These are phyloP conservation scores for Globisporangium splendens DNA, from an alignment of 352 stramenopile species.

Conservation along the genomic window DNA sequence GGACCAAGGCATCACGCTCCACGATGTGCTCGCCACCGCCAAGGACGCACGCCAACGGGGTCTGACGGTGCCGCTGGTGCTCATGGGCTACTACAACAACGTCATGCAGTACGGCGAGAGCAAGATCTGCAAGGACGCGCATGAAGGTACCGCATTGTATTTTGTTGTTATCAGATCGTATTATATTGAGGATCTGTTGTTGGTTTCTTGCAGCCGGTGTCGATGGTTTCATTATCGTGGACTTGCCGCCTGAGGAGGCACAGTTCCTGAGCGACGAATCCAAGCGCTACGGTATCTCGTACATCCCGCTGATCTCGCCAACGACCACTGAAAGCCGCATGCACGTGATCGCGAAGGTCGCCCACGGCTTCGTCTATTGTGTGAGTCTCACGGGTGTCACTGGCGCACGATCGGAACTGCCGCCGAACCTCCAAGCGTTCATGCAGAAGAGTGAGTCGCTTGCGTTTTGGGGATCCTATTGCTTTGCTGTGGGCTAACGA, in stretches of 20 bases:
- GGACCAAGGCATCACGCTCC: slow-evolving; percentile 91
- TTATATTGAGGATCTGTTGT: not conserved
- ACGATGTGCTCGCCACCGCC: slow-evolving; percentile 92
- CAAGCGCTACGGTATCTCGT: slow-evolving; percentile 89
- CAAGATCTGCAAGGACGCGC: slow-evolving; percentile 79
- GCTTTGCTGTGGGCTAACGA: not conserved
- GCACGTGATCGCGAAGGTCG: slow-evolving; percentile 63
- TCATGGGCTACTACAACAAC: slow-evolving; percentile 99
- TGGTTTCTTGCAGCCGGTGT: slow-evolving; percentile 67
- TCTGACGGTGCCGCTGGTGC: slow-evolving; percentile 93
- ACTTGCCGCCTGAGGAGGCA: slow-evolving; percentile 95
- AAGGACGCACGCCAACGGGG: slow-evolving; percentile 87
- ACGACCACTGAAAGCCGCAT: slow-evolving; percentile 96
- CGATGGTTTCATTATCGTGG: slow-evolving; percentile 98
- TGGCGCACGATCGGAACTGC: slow-evolving; percentile 87
- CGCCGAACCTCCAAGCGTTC: slow-evolving; percentile 92
- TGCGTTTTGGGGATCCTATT: not conserved
- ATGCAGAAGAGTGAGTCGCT: slow-evolving; percentile 76
- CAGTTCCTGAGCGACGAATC: slow-evolving; percentile 88
- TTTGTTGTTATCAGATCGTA: slow-evolving; percentile 20
- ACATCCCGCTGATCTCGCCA: slow-evolving; percentile 96
- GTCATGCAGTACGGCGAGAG: slow-evolving; percentile 96
- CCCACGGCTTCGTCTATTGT: slow-evolving; percentile 85
- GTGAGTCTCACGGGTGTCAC: slow-evolving; percentile 92
- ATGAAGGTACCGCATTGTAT: slow-evolving; percentile 42